Base-by-base conservation (phyloP, 1,284 basidiomycete species). In the Sanghuangporus weigelae region DNA sequence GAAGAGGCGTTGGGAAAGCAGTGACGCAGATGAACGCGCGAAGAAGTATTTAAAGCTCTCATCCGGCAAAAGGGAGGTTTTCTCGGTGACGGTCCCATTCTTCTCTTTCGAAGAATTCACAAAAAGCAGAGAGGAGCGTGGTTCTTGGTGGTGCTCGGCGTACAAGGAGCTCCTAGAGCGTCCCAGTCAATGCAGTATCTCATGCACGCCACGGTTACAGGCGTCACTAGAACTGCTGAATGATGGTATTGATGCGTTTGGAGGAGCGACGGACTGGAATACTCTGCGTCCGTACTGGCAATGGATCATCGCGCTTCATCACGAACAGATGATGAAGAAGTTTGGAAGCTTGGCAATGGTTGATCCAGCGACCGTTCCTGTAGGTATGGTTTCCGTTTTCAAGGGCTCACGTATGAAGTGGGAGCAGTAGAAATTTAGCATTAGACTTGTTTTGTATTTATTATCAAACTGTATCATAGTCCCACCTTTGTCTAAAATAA, bases 311-410 rank as follows among this genome's bases (percentile, higher is more conserved):
- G 72, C 75, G 19, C 65, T 78, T 36, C 78, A 80, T 68, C 77
- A 78, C 16, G 74, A 76, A 46, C 77, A 77, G 49, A 68, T 80
- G 21, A 69, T 78, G 38, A 73, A 74, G 60, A 75, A 74, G 59
- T 80, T 79, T 67, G 79, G 79, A 2, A 70, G 73, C 16, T 66
- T 79, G 58, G 75, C 78, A 42, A 70, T 74, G 8, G 78, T 81
- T 21, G 77, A 80, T 65, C 69, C 75, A 19, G 73, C 70, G 21
- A 68, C 79, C 66, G 78, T 81, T 59, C 79, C 78, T 40, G 72
- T 78, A 19, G 78, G 77, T 16, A 74, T 80, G 73, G 75, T 79
- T 6, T 72, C 77, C 55, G 69, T 78, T 44, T 79, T 77, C 69
- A 76, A 71, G 66, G 70, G 69, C 4, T 76, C 77, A 23, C 73